phyloP scores from a whole-genome alignment of 257 asterid species.

The Thymus mandschuricus region DNA sequence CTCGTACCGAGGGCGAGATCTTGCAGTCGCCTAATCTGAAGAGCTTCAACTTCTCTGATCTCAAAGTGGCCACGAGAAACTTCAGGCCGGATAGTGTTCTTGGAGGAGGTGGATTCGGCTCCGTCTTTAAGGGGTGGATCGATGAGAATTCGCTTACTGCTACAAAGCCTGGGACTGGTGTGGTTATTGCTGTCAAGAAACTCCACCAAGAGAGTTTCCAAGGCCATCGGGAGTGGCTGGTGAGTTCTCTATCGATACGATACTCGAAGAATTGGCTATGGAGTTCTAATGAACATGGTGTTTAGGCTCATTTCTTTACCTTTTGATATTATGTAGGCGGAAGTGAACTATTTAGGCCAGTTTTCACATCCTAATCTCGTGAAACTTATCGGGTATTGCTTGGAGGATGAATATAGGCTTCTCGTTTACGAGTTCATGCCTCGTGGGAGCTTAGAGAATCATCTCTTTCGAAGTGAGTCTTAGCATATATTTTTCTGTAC shows the following conservation, averaged over 20 bases:
- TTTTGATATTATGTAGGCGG: conserved; percentile 44
- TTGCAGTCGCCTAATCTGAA: conserved; percentile 73
- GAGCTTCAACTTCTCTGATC: conserved; percentile 65
- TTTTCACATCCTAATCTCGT: conserved; percentile 66
- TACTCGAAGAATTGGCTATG: neutral
- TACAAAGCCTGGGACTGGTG: conserved; percentile 78
- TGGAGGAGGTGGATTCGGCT: conserved; percentile 91
- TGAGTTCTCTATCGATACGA: conserved; percentile 39
- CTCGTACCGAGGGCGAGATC: conserved; percentile 88
- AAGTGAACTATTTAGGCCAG: conserved; percentile 64
- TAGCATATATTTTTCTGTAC: neutral
- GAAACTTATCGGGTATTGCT: conserved; percentile 61
- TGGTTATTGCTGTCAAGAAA: conserved; percentile 75
- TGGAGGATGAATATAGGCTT: conserved; percentile 64
- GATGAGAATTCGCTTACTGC: conserved; percentile 68
- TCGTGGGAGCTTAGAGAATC: conserved; percentile 70
- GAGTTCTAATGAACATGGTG: neutral
- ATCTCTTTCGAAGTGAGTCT: conserved; percentile 71
- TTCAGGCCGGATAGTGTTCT: conserved; percentile 83
- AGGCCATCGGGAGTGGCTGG: conserved; percentile 93
- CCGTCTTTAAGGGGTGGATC: conserved; percentile 92
- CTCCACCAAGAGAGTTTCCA: conserved; percentile 77
- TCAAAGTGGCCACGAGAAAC: conserved; percentile 75
- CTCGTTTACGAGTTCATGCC: conserved; percentile 67
- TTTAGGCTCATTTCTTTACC: conserved; percentile 3